Evolutionary conservation across 768 basidiomycete species (phyloP).

Genomic region (Fomitopsis pulvina): DNA sequence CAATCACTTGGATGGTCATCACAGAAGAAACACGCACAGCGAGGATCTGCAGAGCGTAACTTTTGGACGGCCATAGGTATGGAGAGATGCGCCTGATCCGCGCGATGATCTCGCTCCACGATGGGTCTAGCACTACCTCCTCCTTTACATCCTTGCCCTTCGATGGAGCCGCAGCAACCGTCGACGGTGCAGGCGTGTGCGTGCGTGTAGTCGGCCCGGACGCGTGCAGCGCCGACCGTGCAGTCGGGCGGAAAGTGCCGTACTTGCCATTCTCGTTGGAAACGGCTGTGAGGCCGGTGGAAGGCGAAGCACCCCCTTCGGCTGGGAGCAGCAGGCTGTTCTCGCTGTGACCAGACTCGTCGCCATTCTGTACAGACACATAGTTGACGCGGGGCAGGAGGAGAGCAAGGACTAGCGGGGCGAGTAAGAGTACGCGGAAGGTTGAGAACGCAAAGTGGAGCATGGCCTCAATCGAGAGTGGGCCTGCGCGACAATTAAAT

Average conservation of each 20-base stretch:
- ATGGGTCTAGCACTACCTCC: constrained; percentile 54
- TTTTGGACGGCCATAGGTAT: constrained; percentile 80
- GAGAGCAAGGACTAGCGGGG: constrained; percentile 55
- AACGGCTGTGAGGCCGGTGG: constrained; percentile 46
- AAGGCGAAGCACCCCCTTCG: constrained; percentile 36
- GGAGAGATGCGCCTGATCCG: constrained; percentile 66
- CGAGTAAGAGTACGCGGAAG: constrained; percentile 57
- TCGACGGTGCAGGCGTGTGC: constrained; percentile 32
- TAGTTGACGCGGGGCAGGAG: constrained; percentile 61
- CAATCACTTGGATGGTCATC: background rate
- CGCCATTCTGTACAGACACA: constrained; percentile 39
- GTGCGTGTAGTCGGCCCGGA: constrained; percentile 49
- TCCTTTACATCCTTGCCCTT: constrained; percentile 32
- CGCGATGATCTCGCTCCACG: constrained; percentile 62
- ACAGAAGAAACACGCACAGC: constrained; percentile 40
- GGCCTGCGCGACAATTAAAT: constrained; percentile 10
- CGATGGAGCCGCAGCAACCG: constrained; percentile 22
- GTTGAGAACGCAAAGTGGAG: constrained; percentile 52
- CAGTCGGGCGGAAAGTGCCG: constrained; percentile 56
- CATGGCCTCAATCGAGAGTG: constrained; percentile 29
- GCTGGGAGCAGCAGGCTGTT: constrained; percentile 53
- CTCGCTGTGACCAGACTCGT: constrained; percentile 32
- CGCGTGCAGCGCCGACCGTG: constrained; percentile 41
- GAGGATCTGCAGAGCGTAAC: constrained; percentile 56
- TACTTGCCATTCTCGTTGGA: constrained; percentile 51